Conservation (phyloP, 176 grass and related monocot species). For the Avena insularis region DNA sequence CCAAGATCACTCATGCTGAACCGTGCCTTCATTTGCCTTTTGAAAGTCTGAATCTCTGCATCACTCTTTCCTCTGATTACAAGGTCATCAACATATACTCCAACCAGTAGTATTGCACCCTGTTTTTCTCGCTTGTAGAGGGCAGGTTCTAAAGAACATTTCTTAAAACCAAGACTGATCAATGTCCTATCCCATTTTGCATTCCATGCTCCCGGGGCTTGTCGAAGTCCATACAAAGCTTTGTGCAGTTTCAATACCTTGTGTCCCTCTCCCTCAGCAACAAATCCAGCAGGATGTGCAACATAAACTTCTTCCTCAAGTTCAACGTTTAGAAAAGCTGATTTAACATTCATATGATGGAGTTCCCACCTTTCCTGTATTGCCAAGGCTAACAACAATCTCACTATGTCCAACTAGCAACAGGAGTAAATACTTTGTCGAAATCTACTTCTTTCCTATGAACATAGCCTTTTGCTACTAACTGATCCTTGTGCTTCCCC, state of each 20-base stretch:
- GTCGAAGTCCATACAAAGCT: too few species aligned
- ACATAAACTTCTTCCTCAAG: too few species aligned
- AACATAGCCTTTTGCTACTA: not conserved
- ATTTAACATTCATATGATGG: too few species aligned
- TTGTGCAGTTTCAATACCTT: not conserved
- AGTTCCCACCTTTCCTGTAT: too few species aligned
- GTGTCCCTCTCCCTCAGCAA: too few species aligned
- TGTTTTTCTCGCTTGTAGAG: not conserved
- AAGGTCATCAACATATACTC: conserved; percentile 33
- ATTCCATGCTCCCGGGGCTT: not conserved
- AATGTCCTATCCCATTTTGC: not conserved
- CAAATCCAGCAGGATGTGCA: too few species aligned
- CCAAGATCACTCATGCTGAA: conserved; percentile 24
- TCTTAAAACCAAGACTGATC: not conserved
- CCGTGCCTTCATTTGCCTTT: not conserved
- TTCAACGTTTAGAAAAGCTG: too few species aligned
- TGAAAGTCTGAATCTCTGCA: not conserved
- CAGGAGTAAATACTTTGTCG: too few species aligned
- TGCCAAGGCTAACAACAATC: too few species aligned
- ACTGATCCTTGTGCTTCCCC: not conserved
- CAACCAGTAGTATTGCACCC: not conserved
- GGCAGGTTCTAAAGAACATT: not conserved
- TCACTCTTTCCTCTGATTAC: not conserved
- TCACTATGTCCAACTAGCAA: not conserved
- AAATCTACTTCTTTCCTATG: not conserved